These are phyloP conservation scores for Macrotyloma uniflorum DNA, from an alignment of 306 rosid species.

Conservation along the genomic window DNA sequence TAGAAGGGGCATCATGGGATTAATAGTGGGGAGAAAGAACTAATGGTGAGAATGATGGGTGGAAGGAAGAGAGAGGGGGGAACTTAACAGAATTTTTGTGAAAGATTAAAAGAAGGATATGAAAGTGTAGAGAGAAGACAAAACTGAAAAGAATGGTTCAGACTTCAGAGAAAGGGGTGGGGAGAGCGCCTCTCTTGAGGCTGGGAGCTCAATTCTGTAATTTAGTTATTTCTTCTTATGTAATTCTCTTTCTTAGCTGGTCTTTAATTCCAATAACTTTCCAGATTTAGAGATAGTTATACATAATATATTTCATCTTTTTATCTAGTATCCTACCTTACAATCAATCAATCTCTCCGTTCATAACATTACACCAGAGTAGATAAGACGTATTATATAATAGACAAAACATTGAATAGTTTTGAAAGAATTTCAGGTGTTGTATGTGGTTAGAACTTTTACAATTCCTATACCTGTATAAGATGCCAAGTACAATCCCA, in stretches of 20 bases:
- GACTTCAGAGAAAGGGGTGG: not conserved
- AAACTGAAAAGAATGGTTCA: not conserved
- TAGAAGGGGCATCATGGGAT: not conserved
- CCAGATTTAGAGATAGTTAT: not conserved
- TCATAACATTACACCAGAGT: not conserved
- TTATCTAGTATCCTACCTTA: not conserved
- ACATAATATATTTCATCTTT: not conserved
- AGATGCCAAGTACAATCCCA: conserved; percentile 97
- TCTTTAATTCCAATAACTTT: not conserved
- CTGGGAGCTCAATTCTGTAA: not conserved
- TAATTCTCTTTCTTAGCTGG: not conserved
- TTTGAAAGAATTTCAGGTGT: conserved; percentile 1
- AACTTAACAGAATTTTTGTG: not conserved
- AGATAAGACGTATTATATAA: not conserved
- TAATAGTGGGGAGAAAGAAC: not conserved
- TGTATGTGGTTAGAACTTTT: not conserved
- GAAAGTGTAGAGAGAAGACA: not conserved
- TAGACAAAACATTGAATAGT: not conserved
- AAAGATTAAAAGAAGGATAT: not conserved
- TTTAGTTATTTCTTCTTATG: not conserved
- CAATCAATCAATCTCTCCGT: not conserved
- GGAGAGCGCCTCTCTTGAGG: not conserved
- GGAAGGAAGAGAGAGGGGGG: not conserved
- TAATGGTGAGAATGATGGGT: not conserved
- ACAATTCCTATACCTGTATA: conserved; percentile 69